These are phyloP conservation scores for Xylaria sp. DNA, from an alignment of 2,329 filamentous ascomycete genomes.

Conservation along the genomic window DNA sequence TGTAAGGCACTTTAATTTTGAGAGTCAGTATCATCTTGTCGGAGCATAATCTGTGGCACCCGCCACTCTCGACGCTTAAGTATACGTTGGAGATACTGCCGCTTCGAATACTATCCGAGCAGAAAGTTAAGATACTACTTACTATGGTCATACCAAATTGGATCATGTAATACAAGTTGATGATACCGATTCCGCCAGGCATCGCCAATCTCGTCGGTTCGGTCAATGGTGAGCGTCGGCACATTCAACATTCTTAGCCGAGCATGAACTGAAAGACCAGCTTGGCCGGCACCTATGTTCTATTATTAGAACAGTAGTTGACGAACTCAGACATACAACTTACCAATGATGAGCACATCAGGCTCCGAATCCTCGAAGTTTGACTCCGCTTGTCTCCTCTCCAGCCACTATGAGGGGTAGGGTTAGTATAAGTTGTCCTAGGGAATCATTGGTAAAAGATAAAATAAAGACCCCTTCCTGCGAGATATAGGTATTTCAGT, in stretches of 20 bases:
- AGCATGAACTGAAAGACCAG: conserved; percentile 63
- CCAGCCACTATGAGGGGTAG: conserved; percentile 54
- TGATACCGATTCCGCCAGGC: conserved; percentile 70
- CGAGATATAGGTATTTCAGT: no score
- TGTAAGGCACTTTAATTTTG: conserved; percentile 61
- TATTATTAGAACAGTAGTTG: conserved; percentile 23
- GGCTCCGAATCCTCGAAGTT: conserved; percentile 62
- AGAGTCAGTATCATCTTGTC: conserved; percentile 7
- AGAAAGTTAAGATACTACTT: conserved; percentile 12
- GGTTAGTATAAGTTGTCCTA: no score
- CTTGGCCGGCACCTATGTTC: conserved; percentile 63
- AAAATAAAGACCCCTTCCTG: no score
- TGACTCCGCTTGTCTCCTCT: conserved; percentile 58
- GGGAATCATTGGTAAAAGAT: no score
- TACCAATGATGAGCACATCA: conserved; percentile 66
- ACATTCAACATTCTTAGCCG: conserved; percentile 66
- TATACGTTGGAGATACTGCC: background rate
- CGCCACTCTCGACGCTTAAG: background rate
- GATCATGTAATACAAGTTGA: conserved; percentile 70
- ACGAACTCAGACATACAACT: conserved; percentile 10
- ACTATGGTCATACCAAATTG: conserved; percentile 65
- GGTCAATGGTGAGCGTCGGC: conserved; percentile 63
- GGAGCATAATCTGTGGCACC: background rate
- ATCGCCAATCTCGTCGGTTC: conserved; percentile 64
- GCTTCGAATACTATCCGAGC: background rate